These are phyloP conservation scores for Saccharomycopsis sp. DNA, from an alignment of 805 yeast species.

Conservation along the genomic window DNA sequence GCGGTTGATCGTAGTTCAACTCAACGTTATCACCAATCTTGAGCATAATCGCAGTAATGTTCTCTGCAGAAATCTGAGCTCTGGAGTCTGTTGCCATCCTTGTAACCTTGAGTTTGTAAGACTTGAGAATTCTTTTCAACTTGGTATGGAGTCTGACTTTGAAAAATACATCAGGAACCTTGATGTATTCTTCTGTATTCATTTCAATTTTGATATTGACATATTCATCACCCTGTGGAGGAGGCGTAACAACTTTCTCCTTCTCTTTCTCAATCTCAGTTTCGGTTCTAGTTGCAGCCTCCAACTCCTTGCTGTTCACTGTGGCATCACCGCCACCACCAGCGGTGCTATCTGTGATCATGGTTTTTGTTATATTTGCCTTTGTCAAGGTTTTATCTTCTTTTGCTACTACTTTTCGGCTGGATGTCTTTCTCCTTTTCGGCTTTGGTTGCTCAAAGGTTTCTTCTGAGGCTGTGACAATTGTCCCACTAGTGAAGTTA, in stretches of 20 bases:
- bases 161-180: slow-evolving; percentile 12
- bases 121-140: slow-evolving; percentile 17
- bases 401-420: not conserved
- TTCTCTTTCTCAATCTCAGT: not conserved
- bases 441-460: too few relatives aligned
- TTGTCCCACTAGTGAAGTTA: too few relatives aligned
- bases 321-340: not conserved
- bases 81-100: slow-evolving; percentile 6
- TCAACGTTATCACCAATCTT: slow-evolving; percentile 5
- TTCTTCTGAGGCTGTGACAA: too few relatives aligned
- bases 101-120: slow-evolving; percentile 14
- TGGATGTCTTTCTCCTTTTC: too few relatives aligned
- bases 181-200: slow-evolving; percentile 1
- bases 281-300: not conserved
- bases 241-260: too few relatives aligned
- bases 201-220: slow-evolving; percentile 19
- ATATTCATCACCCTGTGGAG: slow-evolving; percentile 7
- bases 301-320: not conserved
- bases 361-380: not conserved
- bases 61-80: not conserved
- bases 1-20: slow-evolving; percentile 11
- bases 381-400: too few relatives aligned
- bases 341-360: not conserved
- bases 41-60: slow-evolving; percentile 10
- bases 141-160: slow-evolving; percentile 18